Evolutionary conservation across 257 asterid genomes (phyloP), one percentile per base, ranked within the genome.

Genomic region (Dorcoceras hygrometricum): DNA sequence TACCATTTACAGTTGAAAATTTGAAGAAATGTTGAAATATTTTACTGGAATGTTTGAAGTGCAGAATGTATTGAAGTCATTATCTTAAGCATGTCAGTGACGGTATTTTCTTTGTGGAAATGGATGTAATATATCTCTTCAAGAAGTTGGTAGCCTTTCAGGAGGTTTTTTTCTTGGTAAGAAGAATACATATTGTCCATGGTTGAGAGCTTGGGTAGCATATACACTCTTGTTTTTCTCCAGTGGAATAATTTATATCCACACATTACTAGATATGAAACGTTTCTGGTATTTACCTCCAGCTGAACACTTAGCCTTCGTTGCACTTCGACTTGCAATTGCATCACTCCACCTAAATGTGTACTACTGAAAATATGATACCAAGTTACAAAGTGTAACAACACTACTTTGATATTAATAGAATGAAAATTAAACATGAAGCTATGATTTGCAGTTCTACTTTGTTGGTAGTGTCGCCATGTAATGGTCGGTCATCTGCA

Each of bases 301-400:
- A 90, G 89, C 83, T 90, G 97, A 70, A 88, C 97, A 11, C 86
- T 87, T 19, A 90, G 84, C 77, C 86, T 83, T 79, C 83, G 80
- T 70, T 90, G 97, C 73, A 86, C 96, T 73, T 90, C 95, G 23
- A 90, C 88, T 80, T 90, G 97, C 90, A 86, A 83, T 62, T 88
- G 92, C 77, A 90, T 79, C 69, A 95, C 95, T 66, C 88, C 95
- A 1, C 82, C 88, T 28, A 77, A 69, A 51, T 88, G 94, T 28
- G 88, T 23, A 70, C 81, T 86, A 78, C 98, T 92, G 94, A 5
- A 59, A 23, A 59, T 56, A 64, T 55, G 63, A 70, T 68, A 12
- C 26, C 70, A 62, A 34, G n/a, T 77, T 68, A 54, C 60, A 60
- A 63, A 1, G 68, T 60, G 32, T 31, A 4, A 31, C 36, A 31